Percentiles rank a stretch among this genome's conserved stretches.
Conservation (phyloP, 495 filamentous ascomycete genomes). For the Penicillium angulare region DNA sequence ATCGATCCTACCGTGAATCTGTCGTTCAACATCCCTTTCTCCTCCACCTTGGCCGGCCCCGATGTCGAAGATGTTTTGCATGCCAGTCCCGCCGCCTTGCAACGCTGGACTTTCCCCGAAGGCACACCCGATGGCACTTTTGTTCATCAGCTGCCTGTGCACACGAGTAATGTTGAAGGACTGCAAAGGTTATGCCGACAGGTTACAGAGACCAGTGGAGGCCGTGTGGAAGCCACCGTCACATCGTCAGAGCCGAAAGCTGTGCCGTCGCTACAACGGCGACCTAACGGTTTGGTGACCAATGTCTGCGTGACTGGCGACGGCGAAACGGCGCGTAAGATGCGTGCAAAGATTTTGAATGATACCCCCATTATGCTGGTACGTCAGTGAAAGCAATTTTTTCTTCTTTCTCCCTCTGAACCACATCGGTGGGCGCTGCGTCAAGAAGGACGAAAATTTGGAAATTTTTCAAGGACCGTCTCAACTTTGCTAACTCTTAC, state of each 20-base stretch:
- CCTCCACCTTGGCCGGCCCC: slow-evolving; percentile 84
- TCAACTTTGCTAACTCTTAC: slow-evolving; percentile 27
- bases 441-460: not conserved
- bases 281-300: slow-evolving; percentile 73
- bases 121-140: slow-evolving; percentile 78
- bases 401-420: slow-evolving; percentile 5
- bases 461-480: not conserved
- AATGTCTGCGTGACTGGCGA: slow-evolving; percentile 88
- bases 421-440: slow-evolving; percentile 2
- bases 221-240: slow-evolving; percentile 74
- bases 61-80: slow-evolving; percentile 89
- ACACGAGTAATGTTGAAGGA: slow-evolving; percentile 76
- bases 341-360: slow-evolving; percentile 79
- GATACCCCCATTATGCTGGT: slow-evolving; percentile 86
- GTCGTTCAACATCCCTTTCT: slow-evolving; percentile 94
- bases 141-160: slow-evolving; percentile 83
- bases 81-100: slow-evolving; percentile 75
- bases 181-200: slow-evolving; percentile 75
- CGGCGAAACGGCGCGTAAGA: slow-evolving; percentile 77
- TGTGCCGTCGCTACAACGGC: slow-evolving; percentile 61
- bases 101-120: slow-evolving; percentile 89
- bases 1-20: slow-evolving; percentile 70
- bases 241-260: slow-evolving; percentile 79
- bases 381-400: slow-evolving; percentile 39
- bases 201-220: slow-evolving; percentile 68